These are phyloP conservation scores for Gastrolobium villosum DNA, from an alignment of 306 rosid species.

Conservation along the genomic window DNA sequence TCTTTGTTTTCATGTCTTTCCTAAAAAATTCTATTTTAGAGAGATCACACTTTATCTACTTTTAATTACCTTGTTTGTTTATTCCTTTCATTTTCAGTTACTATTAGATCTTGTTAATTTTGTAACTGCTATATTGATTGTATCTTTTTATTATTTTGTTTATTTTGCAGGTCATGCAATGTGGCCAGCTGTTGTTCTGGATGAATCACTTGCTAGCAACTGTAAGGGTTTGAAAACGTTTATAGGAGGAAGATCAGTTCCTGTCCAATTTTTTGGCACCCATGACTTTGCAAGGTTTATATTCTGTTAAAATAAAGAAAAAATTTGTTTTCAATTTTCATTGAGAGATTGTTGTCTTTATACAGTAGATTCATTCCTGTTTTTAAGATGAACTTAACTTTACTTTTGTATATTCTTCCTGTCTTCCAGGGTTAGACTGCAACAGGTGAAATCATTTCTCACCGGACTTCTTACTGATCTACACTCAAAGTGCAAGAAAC, in stretches of 20 bases:
- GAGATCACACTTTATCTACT: neutral
- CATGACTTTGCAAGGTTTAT: constrained; percentile 97
- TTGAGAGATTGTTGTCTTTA: constrained; percentile 17
- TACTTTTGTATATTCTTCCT: constrained; percentile 15
- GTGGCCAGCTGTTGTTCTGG: constrained; percentile 99
- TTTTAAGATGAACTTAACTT: constrained; percentile 28
- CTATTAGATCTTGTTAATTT: constrained; percentile 38
- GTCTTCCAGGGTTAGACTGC: constrained; percentile 78
- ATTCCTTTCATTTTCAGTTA: constrained; percentile 39
- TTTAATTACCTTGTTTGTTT: constrained; percentile 29
- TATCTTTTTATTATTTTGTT: constrained; percentile 30
- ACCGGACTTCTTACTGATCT: constrained; percentile 89
- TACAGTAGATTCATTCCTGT: neutral
- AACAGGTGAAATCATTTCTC: constrained; percentile 87
- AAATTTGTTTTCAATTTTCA: constrained; percentile 23
- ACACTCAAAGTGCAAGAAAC: constrained; percentile 91
- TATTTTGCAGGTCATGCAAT: constrained; percentile 90
- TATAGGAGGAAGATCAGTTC: constrained; percentile 82
- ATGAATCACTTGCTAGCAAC: constrained; percentile 85
- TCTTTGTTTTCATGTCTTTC: constrained; percentile 1
- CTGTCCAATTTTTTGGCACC: constrained; percentile 96
- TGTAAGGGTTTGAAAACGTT: constrained; percentile 78
- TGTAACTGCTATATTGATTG: constrained; percentile 28
- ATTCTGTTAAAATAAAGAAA: constrained; percentile 45
- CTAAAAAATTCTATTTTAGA: neutral